A percentile compares a stretch with the other conserved stretches of the same genome.
phyloP scores from a whole-genome alignment of 2,329 filamentous ascomycete species.

The Arachnomyces sp. region DNA sequence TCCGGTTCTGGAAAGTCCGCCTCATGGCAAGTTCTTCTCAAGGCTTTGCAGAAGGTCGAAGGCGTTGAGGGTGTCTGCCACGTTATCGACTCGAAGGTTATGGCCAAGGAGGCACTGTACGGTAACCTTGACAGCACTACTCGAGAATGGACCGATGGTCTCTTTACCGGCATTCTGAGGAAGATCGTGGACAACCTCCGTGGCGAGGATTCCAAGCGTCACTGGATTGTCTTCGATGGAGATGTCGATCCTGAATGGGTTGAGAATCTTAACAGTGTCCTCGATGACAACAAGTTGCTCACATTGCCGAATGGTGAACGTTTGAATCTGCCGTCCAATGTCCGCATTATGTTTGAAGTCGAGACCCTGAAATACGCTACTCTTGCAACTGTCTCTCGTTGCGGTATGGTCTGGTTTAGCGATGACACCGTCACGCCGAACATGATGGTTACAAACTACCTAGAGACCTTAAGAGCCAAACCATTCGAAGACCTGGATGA shows the following conservation, averaged over 20 bases:
- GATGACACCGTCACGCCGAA: constrained; percentile 88
- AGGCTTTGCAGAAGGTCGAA: constrained; percentile 85
- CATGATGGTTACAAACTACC: constrained; percentile 90
- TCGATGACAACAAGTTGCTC: constrained; percentile 97
- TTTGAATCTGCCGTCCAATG: constrained; percentile 85
- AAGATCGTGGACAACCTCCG: constrained; percentile 99
- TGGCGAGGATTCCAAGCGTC: constrained; percentile 90
- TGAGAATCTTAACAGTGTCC: constrained; percentile 97
- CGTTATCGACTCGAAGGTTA: constrained; percentile 98
- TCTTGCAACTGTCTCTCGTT: constrained; percentile 96
- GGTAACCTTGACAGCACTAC: constrained; percentile 94
- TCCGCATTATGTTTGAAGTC: constrained; percentile 99
- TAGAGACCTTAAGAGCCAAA: constrained; percentile 70
- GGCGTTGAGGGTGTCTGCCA: constrained; percentile 89
- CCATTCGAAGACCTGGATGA: constrained; percentile 95
- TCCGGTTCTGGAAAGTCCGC: constrained; percentile 96
- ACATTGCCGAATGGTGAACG: constrained; percentile 97
- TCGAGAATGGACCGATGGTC: constrained; percentile 95
- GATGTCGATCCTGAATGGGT: constrained; percentile 99
- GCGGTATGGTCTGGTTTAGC: constrained; percentile 99
- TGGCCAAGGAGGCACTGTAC: constrained; percentile 97
- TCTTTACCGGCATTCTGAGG: constrained; percentile 94
- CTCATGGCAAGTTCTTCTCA: constrained; percentile 85
- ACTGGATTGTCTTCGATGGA: constrained; percentile 99
- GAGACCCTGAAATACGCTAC: constrained; percentile 97